These are phyloP conservation scores for Boletus bicolor DNA, from an alignment of 768 basidiomycete genomes.

Conservation along the genomic window DNA sequence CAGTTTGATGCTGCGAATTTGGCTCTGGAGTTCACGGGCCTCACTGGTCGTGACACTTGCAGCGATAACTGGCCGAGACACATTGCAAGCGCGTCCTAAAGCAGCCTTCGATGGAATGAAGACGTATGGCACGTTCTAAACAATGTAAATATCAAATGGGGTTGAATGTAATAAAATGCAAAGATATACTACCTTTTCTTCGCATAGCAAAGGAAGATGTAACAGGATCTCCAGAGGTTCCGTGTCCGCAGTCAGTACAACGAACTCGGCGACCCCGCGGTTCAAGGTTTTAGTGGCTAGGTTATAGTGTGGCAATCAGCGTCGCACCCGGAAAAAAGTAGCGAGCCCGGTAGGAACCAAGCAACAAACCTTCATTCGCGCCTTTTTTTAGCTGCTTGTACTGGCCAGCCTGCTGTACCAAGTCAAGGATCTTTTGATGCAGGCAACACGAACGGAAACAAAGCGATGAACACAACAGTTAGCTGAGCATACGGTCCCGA, in stretches of 20 bases:
- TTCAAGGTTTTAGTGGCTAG: slow-evolving; percentile 96
- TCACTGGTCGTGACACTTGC: slow-evolving; percentile 97
- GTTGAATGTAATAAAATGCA: background rate
- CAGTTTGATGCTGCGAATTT: slow-evolving; percentile 83
- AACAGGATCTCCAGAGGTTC: slow-evolving; percentile 97
- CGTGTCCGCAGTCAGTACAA: slow-evolving; percentile 93
- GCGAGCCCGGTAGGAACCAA: background rate
- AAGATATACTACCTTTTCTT: slow-evolving; percentile 76
- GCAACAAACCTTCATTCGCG: slow-evolving; percentile 84
- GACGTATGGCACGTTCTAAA: slow-evolving; percentile 90
- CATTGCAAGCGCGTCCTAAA: slow-evolving; percentile 93
- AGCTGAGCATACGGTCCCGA: background rate
- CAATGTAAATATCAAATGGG: background rate
- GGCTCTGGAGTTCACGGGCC: slow-evolving; percentile 82
- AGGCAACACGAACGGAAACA: background rate
- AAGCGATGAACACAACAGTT: background rate
- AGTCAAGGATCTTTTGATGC: slow-evolving; percentile 76
- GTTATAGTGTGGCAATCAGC: slow-evolving; percentile 7
- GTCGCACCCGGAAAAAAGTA: background rate
- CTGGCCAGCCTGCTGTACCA: slow-evolving; percentile 92
- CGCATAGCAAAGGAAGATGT: slow-evolving; percentile 94
- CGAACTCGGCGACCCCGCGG: slow-evolving; percentile 96
- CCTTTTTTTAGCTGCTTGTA: slow-evolving; percentile 99
- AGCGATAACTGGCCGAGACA: slow-evolving; percentile 91
- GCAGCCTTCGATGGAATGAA: slow-evolving; percentile 96